Percentiles rank a stretch among this genome's conserved stretches.
Conservation (phyloP, 2,329 filamentous ascomycete species). For the Trichoderma sp. region DNA sequence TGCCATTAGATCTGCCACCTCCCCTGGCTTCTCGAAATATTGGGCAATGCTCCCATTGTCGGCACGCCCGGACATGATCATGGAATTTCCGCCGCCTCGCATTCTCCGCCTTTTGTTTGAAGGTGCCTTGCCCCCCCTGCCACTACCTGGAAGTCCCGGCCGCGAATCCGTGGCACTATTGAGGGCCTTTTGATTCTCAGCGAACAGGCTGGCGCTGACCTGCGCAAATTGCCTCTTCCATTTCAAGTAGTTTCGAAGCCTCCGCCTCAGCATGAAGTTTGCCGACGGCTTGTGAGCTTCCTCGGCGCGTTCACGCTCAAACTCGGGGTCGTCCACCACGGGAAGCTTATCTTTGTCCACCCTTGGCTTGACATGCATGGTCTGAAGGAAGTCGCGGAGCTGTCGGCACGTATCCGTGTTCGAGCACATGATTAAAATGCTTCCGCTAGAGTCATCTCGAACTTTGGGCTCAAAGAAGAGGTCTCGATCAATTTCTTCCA, state of each 20-base stretch:
- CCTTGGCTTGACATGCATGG: slow-evolving; percentile 72
- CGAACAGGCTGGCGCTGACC: slow-evolving; percentile 75
- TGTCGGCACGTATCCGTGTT: slow-evolving; percentile 84
- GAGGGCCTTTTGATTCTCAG: slow-evolving; percentile 75
- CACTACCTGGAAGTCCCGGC: slow-evolving; percentile 39
- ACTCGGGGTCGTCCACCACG: slow-evolving; percentile 37
- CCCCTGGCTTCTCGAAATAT: slow-evolving; percentile 77
- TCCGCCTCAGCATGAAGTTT: slow-evolving; percentile 85
- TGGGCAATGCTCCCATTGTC: slow-evolving; percentile 73
- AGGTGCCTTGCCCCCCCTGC: slow-evolving; percentile 61
- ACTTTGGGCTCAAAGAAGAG: slow-evolving; percentile 75
- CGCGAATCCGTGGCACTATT: slow-evolving; percentile 63
- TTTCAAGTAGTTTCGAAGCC: slow-evolving; percentile 77
- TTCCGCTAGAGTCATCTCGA: slow-evolving; percentile 85
- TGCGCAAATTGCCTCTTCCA: slow-evolving; percentile 91
- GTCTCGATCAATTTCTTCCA: slow-evolving; percentile 91
- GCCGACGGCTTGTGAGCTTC: slow-evolving; percentile 67
- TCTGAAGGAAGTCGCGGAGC: slow-evolving; percentile 85
- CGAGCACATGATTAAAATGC: slow-evolving; percentile 92
- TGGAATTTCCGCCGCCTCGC: slow-evolving; percentile 68
- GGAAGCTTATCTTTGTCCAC: slow-evolving; percentile 34
- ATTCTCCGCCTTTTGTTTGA: slow-evolving; percentile 83
- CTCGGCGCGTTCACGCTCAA: slow-evolving; percentile 47
- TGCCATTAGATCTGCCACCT: slow-evolving; percentile 78
- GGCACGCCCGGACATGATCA: slow-evolving; percentile 51